Evolutionary conservation across 805 yeast species (phyloP).

Genomic region (Myxozyma vanderwaltii): DNA sequence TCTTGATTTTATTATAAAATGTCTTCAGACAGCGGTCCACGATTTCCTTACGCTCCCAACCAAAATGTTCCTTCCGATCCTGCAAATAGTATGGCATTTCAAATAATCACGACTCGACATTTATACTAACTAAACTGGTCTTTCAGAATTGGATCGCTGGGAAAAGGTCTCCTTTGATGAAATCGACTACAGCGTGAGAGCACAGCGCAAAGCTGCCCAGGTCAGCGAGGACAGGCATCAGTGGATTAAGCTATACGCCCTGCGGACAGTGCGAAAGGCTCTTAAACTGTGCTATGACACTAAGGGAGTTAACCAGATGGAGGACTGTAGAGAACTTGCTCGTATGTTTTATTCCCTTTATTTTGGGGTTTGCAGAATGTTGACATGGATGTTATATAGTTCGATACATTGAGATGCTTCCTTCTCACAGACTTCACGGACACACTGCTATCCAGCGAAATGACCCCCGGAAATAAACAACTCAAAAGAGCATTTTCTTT

Average conservation of each 20-base stretch:
- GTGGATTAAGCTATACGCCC: conserved; percentile 68
- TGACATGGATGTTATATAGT: conserved; percentile 33
- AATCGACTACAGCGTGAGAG: conserved; percentile 69
- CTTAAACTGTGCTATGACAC: conserved; percentile 68
- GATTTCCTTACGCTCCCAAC: conserved; percentile 9
- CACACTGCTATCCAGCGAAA: conserved; percentile 85
- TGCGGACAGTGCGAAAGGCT: conserved; percentile 68
- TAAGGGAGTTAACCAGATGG: conserved; percentile 67
- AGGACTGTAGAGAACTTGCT: conserved; percentile 78
- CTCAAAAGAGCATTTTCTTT: background rate
- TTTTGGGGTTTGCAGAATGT: background rate
- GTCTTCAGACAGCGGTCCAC: background rate
- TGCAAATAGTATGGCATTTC: background rate
- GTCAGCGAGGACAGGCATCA: conserved; percentile 77
- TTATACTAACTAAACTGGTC: too few relatives aligned
- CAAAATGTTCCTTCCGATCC: background rate
- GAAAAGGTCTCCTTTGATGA: conserved; percentile 72
- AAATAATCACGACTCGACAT: too few relatives aligned
- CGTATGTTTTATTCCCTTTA: conserved; percentile 46
- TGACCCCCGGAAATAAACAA: conserved; percentile 68
- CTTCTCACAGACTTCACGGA: conserved; percentile 67
- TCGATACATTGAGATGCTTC: conserved; percentile 72
- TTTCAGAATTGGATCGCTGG: conserved; percentile 19
- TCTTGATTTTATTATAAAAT: background rate
- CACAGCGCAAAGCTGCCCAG: conserved; percentile 71